Evolutionary conservation across 495 filamentous ascomycete genomes (phyloP), one percentile per base, ranked within the genome.

Genomic region (Aspergillus affinis): DNA sequence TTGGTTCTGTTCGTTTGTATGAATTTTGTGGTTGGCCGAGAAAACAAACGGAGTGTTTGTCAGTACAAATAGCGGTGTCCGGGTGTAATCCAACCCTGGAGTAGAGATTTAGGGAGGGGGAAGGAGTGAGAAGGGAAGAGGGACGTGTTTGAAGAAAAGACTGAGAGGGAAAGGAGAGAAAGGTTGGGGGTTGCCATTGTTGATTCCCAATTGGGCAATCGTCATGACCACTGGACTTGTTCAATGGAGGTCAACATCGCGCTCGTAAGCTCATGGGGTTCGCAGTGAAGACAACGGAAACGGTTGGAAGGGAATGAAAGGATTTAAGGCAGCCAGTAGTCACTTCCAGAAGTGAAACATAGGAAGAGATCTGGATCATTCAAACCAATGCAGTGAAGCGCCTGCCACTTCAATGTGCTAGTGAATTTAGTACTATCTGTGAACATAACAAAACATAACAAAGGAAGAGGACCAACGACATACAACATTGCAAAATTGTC

Each of bases 401-500:
- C 36, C 36, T 41, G 36, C 36, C 12, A 10, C 36, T 41, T 41
- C 36, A 41, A 2, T 36, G 32, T 2, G 13, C 12, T 41, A 1
- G 36, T 41, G 13, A 41, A 41, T 41, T 41, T 6, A 41, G 23
- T 26, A 26, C 23, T 41, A 41, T 41, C 36, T 17, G 36, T 41
- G 36, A 5, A 1, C 36, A 41, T 41, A 10, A 41, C 10, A 32
- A 32, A 5, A 1, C 36, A 41, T 41, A 10, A 41, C 10, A 32
- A 32, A 13, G 30, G 30, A 13, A 41, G 17, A 36, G 17, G 26
- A 55, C n/a, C 32, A 29, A 57, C 32, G 54, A 30, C 12, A 48
- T n/a, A 59, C n/a, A 48, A 44, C 8, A 50, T 30, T 17, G 6
- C 21, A 19, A 36, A 30, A 26, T 47, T 59, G 36, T 47, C 44